phyloP scores from a whole-genome alignment of 352 stramenopile species.

The Phytophthora litchii region DNA sequence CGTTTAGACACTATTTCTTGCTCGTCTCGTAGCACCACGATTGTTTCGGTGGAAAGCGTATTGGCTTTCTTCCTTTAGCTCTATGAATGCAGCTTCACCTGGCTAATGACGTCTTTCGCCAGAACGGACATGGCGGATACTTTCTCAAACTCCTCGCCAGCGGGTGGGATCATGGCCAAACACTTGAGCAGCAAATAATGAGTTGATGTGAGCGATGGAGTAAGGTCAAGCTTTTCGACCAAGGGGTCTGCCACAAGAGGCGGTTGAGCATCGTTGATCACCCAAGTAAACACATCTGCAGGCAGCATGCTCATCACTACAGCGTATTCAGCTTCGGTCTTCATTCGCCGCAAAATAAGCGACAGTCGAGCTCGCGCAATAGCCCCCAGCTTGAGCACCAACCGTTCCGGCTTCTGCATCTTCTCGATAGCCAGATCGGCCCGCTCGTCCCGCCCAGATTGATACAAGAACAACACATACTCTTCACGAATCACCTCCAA shows the following conservation, averaged over 20 bases:
- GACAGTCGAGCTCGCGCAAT: slow-evolving; percentile 75
- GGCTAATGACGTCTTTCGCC: slow-evolving; percentile 81
- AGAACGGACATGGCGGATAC: slow-evolving; percentile 78
- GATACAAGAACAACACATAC: slow-evolving; percentile 83
- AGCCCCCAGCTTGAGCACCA: slow-evolving; percentile 61
- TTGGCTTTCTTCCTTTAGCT: slow-evolving; percentile 8
- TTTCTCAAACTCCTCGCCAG: slow-evolving; percentile 64
- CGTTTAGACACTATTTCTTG: slow-evolving; percentile 27
- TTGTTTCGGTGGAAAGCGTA: background rate
- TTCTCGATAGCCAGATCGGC: slow-evolving; percentile 79
- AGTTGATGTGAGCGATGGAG: slow-evolving; percentile 80
- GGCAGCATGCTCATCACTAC: slow-evolving; percentile 84
- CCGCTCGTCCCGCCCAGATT: slow-evolving; percentile 68
- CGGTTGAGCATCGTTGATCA: slow-evolving; percentile 57
- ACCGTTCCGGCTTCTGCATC: slow-evolving; percentile 65
- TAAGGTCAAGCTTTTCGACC: slow-evolving; percentile 66
- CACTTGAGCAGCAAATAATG: slow-evolving; percentile 77
- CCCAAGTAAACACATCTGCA: slow-evolving; percentile 80
- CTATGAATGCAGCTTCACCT: slow-evolving; percentile 61
- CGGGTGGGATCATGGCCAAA: slow-evolving; percentile 51
- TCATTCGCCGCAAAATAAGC: slow-evolving; percentile 82
- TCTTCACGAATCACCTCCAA: slow-evolving; percentile 80
- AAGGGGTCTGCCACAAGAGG: slow-evolving; percentile 62
- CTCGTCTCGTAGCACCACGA: background rate
- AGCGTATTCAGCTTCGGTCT: slow-evolving; percentile 71